phyloP scores from a whole-genome alignment of 2,329 filamentous ascomycete species.

The Pseudogymnoascus verrucosus region DNA sequence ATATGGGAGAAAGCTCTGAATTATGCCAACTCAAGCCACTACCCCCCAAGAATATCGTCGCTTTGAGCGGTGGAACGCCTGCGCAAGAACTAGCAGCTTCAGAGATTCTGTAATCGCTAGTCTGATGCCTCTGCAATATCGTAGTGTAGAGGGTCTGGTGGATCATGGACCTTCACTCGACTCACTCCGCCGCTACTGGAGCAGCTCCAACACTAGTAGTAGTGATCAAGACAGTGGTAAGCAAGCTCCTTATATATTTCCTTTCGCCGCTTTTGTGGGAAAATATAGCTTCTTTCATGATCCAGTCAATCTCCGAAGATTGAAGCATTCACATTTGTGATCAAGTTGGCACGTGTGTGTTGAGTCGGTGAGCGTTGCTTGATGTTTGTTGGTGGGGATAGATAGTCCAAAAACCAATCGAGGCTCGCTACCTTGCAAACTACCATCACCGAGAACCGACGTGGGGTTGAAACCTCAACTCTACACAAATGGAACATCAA shows the following conservation, averaged over 20 bases:
- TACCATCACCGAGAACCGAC: neutral
- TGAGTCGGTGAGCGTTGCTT: neutral
- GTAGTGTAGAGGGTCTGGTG: slow-evolving; percentile 3
- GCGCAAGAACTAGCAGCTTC: neutral
- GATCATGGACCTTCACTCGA: slow-evolving; percentile 6
- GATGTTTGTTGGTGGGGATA: neutral
- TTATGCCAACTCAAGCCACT: slow-evolving; percentile 2
- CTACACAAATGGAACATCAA: slow-evolving; percentile 2
- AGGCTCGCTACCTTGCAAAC: slow-evolving; percentile 1
- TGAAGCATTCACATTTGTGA: neutral
- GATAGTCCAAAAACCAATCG: neutral
- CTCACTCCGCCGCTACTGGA: neutral
- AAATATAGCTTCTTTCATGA: neutral
- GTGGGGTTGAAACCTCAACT: neutral
- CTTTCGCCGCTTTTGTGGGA: neutral
- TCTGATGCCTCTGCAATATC: slow-evolving; percentile 1
- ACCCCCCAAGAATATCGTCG: neutral
- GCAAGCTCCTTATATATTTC: neutral
- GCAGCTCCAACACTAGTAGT: slow-evolving; percentile 1
- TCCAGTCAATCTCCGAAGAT: neutral
- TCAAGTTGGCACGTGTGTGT: neutral
- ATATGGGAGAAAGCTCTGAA: neutral
- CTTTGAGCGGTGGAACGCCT: slow-evolving; percentile 7
- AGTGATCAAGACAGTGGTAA: slow-evolving; percentile 4
- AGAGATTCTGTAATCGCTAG: neutral